Evolutionary conservation across 495 filamentous ascomycete genomes (phyloP).

Genomic region (Aspergillus wentii): DNA sequence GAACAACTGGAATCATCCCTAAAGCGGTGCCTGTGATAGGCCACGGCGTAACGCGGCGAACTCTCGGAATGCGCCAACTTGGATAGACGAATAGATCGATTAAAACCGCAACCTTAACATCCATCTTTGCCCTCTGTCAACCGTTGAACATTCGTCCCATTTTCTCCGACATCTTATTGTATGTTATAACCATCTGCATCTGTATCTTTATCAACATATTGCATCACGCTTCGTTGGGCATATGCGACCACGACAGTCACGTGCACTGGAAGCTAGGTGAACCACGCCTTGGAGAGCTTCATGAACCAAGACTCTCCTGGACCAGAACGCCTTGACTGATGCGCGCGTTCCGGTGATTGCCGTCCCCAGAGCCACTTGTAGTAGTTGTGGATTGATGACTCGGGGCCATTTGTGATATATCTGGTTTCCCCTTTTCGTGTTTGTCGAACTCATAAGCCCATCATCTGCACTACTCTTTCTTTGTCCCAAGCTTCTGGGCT

Average conservation of each 20-base stretch:
- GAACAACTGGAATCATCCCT: no score
- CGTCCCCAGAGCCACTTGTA: conserved; percentile 3
- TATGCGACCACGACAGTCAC: conserved; percentile 12
- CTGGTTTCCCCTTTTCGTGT: not conserved
- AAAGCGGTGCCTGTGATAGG: conserved; percentile 4
- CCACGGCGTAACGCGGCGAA: conserved; percentile 2
- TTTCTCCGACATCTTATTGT: no score
- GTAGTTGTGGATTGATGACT: conserved; percentile 4
- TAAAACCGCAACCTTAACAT: no score
- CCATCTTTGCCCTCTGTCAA: no score
- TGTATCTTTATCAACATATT: not conserved
- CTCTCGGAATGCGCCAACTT: conserved; percentile 2
- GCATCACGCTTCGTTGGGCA: no score
- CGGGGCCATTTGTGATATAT: no score
- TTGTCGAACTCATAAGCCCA: no score
- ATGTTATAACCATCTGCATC: no score
- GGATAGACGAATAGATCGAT: no score
- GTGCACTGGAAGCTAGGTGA: conserved; percentile 14
- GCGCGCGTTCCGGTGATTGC: conserved; percentile 9
- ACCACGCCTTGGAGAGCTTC: conserved; percentile 18
- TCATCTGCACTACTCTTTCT: no score
- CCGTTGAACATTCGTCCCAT: no score
- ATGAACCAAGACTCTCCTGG: conserved; percentile 12
- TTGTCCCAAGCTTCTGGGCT: no score
- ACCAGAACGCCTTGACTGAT: conserved; percentile 11